Percentiles rank a stretch among this genome's conserved stretches.
phyloP scores from a whole-genome alignment of 768 basidiomycete species.

The Suillus luteus region DNA sequence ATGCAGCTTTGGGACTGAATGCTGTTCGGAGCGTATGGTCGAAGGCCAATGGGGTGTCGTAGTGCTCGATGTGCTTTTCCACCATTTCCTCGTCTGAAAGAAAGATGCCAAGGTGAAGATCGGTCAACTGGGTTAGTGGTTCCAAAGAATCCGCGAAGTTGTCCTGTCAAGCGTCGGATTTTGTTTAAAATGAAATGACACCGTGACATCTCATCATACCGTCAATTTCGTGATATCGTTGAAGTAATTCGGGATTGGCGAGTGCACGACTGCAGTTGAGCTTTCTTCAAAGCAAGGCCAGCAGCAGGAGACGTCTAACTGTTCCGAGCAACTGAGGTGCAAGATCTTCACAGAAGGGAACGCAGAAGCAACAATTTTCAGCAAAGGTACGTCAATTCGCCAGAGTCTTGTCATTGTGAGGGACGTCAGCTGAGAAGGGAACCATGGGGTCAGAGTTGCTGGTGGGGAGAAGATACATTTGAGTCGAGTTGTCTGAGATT shows the following conservation, averaged over 20 bases:
- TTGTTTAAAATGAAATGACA: slow-evolving; percentile 11
- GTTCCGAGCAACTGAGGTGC: slow-evolving; percentile 59
- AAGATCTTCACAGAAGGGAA: slow-evolving; percentile 52
- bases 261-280: slow-evolving; percentile 54
- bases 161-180: slow-evolving; percentile 32
- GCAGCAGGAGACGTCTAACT: slow-evolving; percentile 60
- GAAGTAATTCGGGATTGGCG: slow-evolving; percentile 60
- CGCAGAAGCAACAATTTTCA: slow-evolving; percentile 45
- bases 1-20: slow-evolving; percentile 13
- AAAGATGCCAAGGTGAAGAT: slow-evolving; percentile 63
- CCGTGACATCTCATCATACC: slow-evolving; percentile 41
- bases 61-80: slow-evolving; percentile 41
- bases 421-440: slow-evolving; percentile 41
- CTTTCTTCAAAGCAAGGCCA: slow-evolving; percentile 68
- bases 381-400: slow-evolving; percentile 51
- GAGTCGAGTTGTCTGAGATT: slow-evolving; percentile 44
- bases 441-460: slow-evolving; percentile 24
- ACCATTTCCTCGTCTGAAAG: slow-evolving; percentile 57
- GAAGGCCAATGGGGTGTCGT: slow-evolving; percentile 27
- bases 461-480: slow-evolving; percentile 35
- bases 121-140: slow-evolving; percentile 46
- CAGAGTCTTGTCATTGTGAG: slow-evolving; percentile 58
- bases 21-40: slow-evolving; percentile 19
- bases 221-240: slow-evolving; percentile 44
- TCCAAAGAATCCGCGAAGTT: slow-evolving; percentile 46